Evolutionary conservation across 306 rosid species (phyloP).

Genomic region (Cucurbita ficifolia): DNA sequence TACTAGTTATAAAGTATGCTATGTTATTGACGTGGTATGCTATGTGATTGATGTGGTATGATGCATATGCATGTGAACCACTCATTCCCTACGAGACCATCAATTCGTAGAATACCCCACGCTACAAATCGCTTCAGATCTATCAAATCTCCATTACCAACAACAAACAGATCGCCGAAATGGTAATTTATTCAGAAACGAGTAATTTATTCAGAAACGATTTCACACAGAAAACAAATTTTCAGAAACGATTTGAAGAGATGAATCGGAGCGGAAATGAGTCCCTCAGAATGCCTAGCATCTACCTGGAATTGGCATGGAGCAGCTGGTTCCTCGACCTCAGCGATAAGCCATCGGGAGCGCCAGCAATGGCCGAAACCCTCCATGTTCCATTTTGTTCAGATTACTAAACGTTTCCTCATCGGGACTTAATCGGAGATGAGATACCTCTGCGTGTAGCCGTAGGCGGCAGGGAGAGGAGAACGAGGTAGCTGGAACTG

Average conservation of each 20-base stretch:
- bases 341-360: constrained; percentile 3
- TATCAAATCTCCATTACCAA: no score
- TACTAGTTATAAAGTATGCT: no score
- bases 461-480: neutral
- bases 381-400: neutral
- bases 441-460: neutral
- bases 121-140: no score
- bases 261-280: neutral
- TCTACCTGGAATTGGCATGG: neutral
- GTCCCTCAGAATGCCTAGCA: constrained; percentile 3
- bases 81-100: no score
- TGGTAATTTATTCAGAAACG: no score
- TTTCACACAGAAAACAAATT: no score
- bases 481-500: neutral
- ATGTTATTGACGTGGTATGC: no score
- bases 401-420: constrained; percentile 3
- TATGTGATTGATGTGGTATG: no score
- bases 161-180: no score
- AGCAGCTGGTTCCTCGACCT: constrained; percentile 2
- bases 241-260: neutral
- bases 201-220: no score
- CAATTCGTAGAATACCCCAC: no score
- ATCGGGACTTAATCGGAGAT: neutral
- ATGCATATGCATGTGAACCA: no score
- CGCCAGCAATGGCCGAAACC: neutral